These are phyloP conservation scores for Umbelopsis ramanniana DNA, from an alignment of 192 early-diverging fungal genomes.

Conservation along the genomic window DNA sequence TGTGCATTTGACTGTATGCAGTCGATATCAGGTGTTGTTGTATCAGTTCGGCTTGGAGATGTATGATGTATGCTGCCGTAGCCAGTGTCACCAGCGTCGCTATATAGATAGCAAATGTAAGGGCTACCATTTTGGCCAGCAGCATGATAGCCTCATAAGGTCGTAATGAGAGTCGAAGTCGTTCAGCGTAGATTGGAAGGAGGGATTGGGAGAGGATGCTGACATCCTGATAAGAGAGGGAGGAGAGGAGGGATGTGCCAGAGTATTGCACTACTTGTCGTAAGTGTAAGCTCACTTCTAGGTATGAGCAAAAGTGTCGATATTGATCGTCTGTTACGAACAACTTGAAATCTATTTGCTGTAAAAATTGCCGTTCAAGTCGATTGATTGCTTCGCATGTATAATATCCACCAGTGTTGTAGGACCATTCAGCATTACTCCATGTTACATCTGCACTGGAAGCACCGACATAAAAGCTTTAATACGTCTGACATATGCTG, in stretches of 20 bases:
- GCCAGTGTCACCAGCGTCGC: conserved; percentile 26
- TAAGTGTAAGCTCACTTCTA: conserved; percentile 48
- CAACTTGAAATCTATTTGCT: conserved; percentile 43
- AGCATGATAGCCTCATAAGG: conserved; percentile 36
- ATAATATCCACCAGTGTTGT: conserved; percentile 43
- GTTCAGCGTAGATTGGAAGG: conserved; percentile 37
- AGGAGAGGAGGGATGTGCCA: not conserved
- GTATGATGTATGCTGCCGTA: conserved; percentile 19
- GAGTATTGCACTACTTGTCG: conserved; percentile 39
- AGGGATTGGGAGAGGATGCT: conserved; percentile 47
- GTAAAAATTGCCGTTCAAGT: conserved; percentile 49
- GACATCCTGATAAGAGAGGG: conserved; percentile 51
- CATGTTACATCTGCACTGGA: conserved; percentile 47
- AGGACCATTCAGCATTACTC: conserved; percentile 54
- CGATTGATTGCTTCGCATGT: conserved; percentile 39
- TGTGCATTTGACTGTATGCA: conserved; percentile 11
- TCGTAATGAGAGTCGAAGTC: conserved; percentile 42
- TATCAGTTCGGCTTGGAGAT: conserved; percentile 21
- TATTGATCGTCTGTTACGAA: conserved; percentile 50
- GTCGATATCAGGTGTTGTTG: conserved; percentile 4
- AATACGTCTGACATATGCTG: too few relatives aligned
- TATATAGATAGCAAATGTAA: conserved; percentile 25
- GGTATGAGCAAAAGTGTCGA: conserved; percentile 46
- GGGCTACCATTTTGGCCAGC: conserved; percentile 19
- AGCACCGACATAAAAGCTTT: not conserved